These are phyloP conservation scores for Bipolaris gigantea DNA, from an alignment of 2,329 filamentous ascomycete species.

Conservation along the genomic window DNA sequence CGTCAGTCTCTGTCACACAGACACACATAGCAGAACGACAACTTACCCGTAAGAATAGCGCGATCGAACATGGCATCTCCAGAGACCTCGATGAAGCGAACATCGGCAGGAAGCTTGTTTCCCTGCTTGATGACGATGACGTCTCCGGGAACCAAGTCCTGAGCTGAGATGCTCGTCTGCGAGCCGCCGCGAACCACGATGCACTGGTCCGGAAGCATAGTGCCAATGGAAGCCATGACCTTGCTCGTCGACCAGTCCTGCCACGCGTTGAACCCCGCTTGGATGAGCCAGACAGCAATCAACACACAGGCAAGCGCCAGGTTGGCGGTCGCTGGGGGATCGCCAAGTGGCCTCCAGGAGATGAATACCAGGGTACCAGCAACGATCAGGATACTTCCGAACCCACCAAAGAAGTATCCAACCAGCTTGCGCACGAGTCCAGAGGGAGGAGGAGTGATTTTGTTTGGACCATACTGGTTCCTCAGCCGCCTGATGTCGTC, in stretches of 20 bases:
- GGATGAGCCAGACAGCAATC: constrained; percentile 66
- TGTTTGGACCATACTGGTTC: constrained; percentile 67
- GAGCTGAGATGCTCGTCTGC: constrained; percentile 54
- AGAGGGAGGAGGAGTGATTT: constrained; percentile 66
- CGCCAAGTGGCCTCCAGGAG: constrained; percentile 73
- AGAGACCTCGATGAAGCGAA: constrained; percentile 69
- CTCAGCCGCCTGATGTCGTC: constrained; percentile 60
- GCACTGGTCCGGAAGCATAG: constrained; percentile 76
- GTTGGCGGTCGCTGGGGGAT: constrained; percentile 72
- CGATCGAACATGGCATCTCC: constrained; percentile 73
- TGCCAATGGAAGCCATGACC: constrained; percentile 79
- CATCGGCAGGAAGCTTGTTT: constrained; percentile 73
- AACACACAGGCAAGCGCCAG: constrained; percentile 73
- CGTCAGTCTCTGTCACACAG: constrained; percentile 10
- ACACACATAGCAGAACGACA: background rate
- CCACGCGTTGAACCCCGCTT: constrained; percentile 60
- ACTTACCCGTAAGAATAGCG: constrained; percentile 67
- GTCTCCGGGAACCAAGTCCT: constrained; percentile 72
- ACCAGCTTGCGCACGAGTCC: constrained; percentile 60
- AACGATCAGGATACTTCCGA: constrained; percentile 69
- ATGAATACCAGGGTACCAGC: constrained; percentile 74
- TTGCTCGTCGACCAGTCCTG: constrained; percentile 73
- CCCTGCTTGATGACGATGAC: constrained; percentile 69
- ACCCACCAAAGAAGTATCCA: constrained; percentile 77
- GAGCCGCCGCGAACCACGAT: constrained; percentile 64